phyloP scores from a whole-genome alignment of 768 basidiomycete genomes.

The Rhizopogon vulgaris region DNA sequence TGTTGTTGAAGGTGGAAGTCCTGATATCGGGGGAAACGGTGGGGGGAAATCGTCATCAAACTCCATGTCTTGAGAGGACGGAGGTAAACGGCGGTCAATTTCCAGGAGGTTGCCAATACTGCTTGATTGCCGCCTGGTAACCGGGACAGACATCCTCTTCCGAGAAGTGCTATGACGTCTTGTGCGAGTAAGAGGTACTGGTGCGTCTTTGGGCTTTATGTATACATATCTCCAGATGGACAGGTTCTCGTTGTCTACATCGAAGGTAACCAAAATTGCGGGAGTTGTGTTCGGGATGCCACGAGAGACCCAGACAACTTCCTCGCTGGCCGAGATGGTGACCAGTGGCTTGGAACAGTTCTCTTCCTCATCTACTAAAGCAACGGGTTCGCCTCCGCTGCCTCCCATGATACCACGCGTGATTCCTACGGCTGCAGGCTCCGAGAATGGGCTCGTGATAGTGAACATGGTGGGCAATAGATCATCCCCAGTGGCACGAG shows the following conservation, averaged over 20 bases:
- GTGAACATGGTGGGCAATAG: constrained; percentile 78
- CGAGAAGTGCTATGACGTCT: constrained; percentile 21
- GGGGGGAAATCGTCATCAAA: constrained; percentile 27
- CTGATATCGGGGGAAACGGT: constrained; percentile 26
- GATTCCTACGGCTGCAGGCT: constrained; percentile 65
- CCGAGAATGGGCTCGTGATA: constrained; percentile 69
- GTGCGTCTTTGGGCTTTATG: constrained; percentile 52
- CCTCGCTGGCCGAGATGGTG: constrained; percentile 57
- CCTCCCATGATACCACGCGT: constrained; percentile 54
- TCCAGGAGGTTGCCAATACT: constrained; percentile 30
- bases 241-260: constrained; percentile 44
- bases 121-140: constrained; percentile 34
- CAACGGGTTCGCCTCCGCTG: constrained; percentile 25
- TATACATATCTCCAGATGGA: constrained; percentile 73
- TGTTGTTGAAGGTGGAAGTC: constrained; percentile 47
- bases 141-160: constrained; percentile 31
- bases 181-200: constrained; percentile 31
- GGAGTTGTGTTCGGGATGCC: constrained; percentile 34
- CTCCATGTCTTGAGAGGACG: constrained; percentile 36
- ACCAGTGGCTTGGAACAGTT: constrained; percentile 43
- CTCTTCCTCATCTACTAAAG: constrained; percentile 51
- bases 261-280: constrained; percentile 53
- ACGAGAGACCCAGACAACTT: constrained; percentile 54
- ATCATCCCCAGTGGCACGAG: constrained; percentile 56
- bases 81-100: constrained; percentile 28